phyloP scores from a whole-genome alignment of 2,329 filamentous ascomycete species.

The Zymoseptoria passerinii region DNA sequence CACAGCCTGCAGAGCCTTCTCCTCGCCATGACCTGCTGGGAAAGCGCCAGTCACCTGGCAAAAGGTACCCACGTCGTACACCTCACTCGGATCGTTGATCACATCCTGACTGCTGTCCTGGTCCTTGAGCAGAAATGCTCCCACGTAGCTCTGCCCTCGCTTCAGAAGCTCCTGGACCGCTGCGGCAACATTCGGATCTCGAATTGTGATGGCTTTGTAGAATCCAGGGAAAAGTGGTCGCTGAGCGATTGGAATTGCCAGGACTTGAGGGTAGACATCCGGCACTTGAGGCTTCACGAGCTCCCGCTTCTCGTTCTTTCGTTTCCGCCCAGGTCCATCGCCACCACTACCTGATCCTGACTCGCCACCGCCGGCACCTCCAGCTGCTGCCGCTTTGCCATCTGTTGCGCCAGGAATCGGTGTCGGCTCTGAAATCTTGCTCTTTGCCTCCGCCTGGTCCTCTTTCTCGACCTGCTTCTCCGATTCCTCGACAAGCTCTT shows the following conservation, averaged over 20 bases:
- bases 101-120: constrained; percentile 89
- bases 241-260: constrained; percentile 93
- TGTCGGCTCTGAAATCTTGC: constrained; percentile 42
- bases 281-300: constrained; percentile 83
- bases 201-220: constrained; percentile 97
- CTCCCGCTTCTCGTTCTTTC: constrained; percentile 60
- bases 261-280: constrained; percentile 93
- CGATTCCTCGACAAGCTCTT: constrained; percentile 36
- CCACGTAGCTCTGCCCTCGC: constrained; percentile 92
- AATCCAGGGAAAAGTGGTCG: constrained; percentile 93
- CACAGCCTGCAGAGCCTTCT: constrained; percentile 74
- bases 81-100: constrained; percentile 81
- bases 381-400: constrained; percentile 48
- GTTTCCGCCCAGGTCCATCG: constrained; percentile 60
- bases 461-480: constrained; percentile 32
- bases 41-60: constrained; percentile 97
- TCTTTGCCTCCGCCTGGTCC: constrained; percentile 38
- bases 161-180: constrained; percentile 97
- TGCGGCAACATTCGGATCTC: constrained; percentile 80
- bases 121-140: constrained; percentile 94
- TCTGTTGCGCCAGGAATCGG: constrained; percentile 47
- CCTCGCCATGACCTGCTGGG: constrained; percentile 70
- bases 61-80: constrained; percentile 93
- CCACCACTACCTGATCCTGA: constrained; percentile 27
- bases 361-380: constrained; percentile 45